phyloP scores from a whole-genome alignment of 169 alveolate genomes.

The Plasmodium vivax region DNA sequence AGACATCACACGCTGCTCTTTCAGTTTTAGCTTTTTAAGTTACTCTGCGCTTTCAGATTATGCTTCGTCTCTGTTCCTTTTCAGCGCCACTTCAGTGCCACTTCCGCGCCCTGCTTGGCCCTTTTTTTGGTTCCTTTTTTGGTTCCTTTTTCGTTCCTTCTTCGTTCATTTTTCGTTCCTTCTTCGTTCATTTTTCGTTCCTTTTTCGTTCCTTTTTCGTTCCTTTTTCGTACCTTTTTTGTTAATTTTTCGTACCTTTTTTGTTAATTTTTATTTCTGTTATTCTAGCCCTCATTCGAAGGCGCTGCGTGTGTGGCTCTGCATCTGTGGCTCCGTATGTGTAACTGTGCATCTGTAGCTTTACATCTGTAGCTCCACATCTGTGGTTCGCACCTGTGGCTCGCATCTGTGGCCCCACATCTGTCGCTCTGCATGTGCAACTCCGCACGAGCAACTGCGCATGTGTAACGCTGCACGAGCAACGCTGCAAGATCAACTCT shows the following conservation, averaged over 20 bases:
- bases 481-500: not conserved
- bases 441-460: too few species aligned
- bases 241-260: not conserved
- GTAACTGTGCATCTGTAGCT: not conserved
- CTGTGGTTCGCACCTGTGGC: too few species aligned
- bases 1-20: not conserved
- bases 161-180: too few species aligned
- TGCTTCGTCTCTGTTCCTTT: not conserved
- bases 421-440: too few species aligned
- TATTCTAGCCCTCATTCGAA: not conserved
- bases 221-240: too few species aligned
- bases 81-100: not conserved
- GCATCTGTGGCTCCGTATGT: not conserved
- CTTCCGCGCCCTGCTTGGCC: not conserved
- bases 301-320: not conserved
- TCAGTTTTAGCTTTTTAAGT: not conserved
- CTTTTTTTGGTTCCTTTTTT: not conserved
- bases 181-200: not conserved
- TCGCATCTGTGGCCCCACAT: too few species aligned
- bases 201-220: not conserved
- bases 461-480: not conserved
- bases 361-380: not conserved
- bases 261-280: not conserved
- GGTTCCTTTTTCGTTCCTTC: not conserved
- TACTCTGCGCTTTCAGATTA: not conserved